Percentiles rank a stretch among this genome's conserved stretches.
phyloP scores from a whole-genome alignment of 495 filamentous ascomycete genomes.

The Lepidopterella palustris region DNA sequence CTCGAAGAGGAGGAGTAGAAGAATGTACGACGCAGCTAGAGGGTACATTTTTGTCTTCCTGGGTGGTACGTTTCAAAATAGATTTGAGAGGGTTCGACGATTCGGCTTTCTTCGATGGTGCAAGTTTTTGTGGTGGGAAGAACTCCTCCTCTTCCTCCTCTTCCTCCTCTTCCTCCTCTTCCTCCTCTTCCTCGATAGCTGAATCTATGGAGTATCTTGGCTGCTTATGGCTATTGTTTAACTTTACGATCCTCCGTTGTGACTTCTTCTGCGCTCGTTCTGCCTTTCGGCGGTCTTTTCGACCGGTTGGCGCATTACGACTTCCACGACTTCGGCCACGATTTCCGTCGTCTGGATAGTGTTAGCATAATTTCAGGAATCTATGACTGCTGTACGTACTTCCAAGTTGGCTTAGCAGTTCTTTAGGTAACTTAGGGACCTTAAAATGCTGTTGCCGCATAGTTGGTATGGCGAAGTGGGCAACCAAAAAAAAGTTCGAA shows the following conservation, averaged over 20 bases:
- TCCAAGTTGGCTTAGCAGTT: conserved; percentile 54
- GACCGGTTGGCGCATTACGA: conserved; percentile 39
- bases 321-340: conserved; percentile 11
- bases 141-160: conserved; percentile 10
- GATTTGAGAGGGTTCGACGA: conserved; percentile 34
- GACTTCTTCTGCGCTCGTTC: conserved; percentile 52
- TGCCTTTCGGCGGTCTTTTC: conserved; percentile 58
- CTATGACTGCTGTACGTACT: conserved; percentile 23
- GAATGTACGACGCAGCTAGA: conserved; percentile 20
- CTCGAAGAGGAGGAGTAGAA: conserved; percentile 31
- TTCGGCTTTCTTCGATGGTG: conserved; percentile 8
- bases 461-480: conserved; percentile 34
- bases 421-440: conserved; percentile 57
- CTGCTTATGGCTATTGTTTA: conserved; percentile 28
- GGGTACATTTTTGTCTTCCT: not conserved
- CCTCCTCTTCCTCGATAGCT: conserved; percentile 25
- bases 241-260: conserved; percentile 21
- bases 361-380: not conserved
- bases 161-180: conserved; percentile 31
- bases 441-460: conserved; percentile 44
- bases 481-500: conserved; percentile 22
- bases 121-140: conserved; percentile 1
- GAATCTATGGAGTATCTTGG: conserved; percentile 17
- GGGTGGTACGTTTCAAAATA: conserved; percentile 41
- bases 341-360: not conserved